phyloP scores from a whole-genome alignment of 1,139 yeast genomes.

The Scheffersomyces titani region DNA sequence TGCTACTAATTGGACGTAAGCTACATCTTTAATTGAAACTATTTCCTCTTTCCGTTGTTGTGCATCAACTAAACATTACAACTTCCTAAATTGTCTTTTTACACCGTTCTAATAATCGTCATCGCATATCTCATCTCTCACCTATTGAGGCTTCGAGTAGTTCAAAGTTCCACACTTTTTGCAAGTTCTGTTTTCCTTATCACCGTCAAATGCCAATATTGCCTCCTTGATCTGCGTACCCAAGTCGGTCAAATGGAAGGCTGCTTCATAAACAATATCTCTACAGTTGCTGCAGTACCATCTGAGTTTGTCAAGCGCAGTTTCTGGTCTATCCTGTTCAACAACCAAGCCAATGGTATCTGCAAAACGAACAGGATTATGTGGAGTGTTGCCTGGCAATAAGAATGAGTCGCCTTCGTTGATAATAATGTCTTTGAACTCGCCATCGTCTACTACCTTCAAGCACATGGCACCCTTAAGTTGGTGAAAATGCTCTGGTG shows the following conservation, averaged over 20 bases:
- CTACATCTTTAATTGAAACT: no score
- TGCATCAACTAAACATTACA: no score
- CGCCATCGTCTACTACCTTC: constrained; percentile 81
- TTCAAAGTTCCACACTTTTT: constrained; percentile 70
- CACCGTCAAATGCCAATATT: constrained; percentile 67
- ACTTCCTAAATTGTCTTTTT: no score
- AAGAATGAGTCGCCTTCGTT: constrained; percentile 86
- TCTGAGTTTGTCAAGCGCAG: constrained; percentile 65
- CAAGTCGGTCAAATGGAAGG: constrained; percentile 75
- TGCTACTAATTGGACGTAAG: neutral
- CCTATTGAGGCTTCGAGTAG: constrained; percentile 54
- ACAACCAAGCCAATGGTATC: constrained; percentile 89
- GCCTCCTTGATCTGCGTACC: constrained; percentile 92
- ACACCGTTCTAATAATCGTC: no score
- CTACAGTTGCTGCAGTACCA: constrained; percentile 84
- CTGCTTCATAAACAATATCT: constrained; percentile 64
- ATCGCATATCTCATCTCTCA: no score
- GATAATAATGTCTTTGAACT: constrained; percentile 72
- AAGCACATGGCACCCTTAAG: constrained; percentile 84
- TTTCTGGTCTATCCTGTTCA: constrained; percentile 88
- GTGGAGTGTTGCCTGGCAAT: constrained; percentile 83
- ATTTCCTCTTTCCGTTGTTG: neutral
- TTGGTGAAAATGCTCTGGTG: constrained; percentile 93
- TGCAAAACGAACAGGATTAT: constrained; percentile 84
- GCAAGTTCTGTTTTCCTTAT: constrained; percentile 69